Conservation (phyloP, 1,284 basidiomycete species). For the Rugosomyces carneus region DNA sequence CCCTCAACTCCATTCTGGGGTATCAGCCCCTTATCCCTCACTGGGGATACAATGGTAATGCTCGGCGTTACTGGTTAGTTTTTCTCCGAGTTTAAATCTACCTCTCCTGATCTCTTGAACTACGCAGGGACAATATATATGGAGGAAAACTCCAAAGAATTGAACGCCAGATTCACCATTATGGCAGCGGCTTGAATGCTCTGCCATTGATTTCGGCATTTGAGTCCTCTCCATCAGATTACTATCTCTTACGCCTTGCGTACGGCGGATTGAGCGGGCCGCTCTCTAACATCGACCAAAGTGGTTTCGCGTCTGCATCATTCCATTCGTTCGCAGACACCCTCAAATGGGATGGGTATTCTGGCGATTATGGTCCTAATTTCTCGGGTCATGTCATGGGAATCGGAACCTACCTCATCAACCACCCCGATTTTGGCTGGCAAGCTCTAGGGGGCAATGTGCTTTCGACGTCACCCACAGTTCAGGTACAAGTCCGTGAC, state of each 20-base stretch:
- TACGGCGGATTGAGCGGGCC: conserved; percentile 50
- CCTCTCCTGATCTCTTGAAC: conserved; percentile 1
- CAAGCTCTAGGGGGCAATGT: conserved; percentile 54
- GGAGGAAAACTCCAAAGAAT: conserved; percentile 51
- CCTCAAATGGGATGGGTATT: conserved; percentile 53
- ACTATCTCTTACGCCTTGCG: conserved; percentile 47
- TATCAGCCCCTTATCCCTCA: conserved; percentile 53
- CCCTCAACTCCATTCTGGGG: conserved; percentile 51
- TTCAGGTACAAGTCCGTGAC: conserved; percentile 42
- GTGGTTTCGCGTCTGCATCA: conserved; percentile 50
- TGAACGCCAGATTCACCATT: conserved; percentile 57
- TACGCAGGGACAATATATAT: conserved; percentile 48
- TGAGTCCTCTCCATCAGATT: conserved; percentile 40
- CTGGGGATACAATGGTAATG: conserved; percentile 61
- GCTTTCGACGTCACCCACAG: conserved; percentile 32
- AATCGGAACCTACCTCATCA: conserved; percentile 45
- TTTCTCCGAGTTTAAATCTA: neutral
- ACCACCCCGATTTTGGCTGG: conserved; percentile 57
- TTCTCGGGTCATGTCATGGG: conserved; percentile 53
- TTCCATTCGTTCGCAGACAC: conserved; percentile 57
- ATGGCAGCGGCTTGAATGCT: conserved; percentile 53
- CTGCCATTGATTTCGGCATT: conserved; percentile 48
- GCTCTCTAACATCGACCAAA: conserved; percentile 49
- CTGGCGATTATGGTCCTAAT: conserved; percentile 57
- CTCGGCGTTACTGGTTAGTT: conserved; percentile 47